phyloP scores from a whole-genome alignment of 306 rosid species.

The Cercis canadensis region DNA sequence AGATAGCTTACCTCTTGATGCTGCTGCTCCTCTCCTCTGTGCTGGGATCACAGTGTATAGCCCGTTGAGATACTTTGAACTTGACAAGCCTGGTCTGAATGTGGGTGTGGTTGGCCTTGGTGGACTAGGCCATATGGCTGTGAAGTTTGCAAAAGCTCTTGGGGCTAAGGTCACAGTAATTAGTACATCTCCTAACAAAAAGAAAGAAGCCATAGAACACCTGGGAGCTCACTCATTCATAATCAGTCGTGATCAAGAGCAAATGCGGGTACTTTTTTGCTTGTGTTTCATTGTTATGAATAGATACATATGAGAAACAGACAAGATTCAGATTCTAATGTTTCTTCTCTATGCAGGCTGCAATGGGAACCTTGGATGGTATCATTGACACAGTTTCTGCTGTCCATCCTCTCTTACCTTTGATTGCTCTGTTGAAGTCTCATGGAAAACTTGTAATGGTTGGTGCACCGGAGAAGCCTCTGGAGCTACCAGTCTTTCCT shows the following conservation, averaged over 20 bases:
- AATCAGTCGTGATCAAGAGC: conserved; percentile 47
- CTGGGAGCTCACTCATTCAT: conserved; percentile 57
- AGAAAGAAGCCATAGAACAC: conserved; percentile 50
- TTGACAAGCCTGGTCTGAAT: conserved; percentile 49
- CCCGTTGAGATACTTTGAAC: conserved; percentile 48
- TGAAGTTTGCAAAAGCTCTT: conserved; percentile 63
- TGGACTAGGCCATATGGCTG: conserved; percentile 62
- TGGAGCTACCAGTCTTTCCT: conserved; percentile 42
- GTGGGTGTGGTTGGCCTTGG: conserved; percentile 69
- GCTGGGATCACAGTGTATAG: conserved; percentile 68
- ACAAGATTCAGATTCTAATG: background rate
- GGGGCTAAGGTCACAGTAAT: conserved; percentile 59
- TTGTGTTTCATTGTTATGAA: background rate
- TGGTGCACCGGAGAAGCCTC: conserved; percentile 49
- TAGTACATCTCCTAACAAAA: conserved; percentile 57
- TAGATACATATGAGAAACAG: background rate
- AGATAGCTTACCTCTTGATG: conserved; percentile 50
- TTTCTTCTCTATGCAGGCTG: conserved; percentile 36
- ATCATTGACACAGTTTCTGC: conserved; percentile 62
- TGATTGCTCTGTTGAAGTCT: conserved; percentile 47
- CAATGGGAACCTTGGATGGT: conserved; percentile 51
- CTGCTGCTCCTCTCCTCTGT: conserved; percentile 64
- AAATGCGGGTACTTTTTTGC: conserved; percentile 46
- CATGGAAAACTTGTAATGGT: conserved; percentile 59
- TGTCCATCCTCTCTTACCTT: conserved; percentile 47